Evolutionary conservation across 2,329 filamentous ascomycete species (phyloP).

Genomic region (Myrmaecium sp.): DNA sequence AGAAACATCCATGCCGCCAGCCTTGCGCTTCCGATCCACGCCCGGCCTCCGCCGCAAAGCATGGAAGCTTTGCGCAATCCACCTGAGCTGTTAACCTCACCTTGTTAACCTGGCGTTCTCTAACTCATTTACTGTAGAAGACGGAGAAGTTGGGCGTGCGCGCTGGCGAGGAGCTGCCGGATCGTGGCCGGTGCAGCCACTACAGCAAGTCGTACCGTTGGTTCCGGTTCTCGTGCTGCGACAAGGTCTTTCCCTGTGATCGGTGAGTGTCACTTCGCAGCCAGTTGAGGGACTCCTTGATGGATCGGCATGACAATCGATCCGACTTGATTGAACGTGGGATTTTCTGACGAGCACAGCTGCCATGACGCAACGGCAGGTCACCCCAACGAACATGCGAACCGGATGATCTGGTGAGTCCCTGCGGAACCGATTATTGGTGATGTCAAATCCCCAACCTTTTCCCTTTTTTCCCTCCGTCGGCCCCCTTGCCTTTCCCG

Average conservation of each 20-base stretch:
- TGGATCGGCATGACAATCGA: not conserved
- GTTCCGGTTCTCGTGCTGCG: conserved; percentile 41
- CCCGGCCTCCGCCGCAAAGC: too few relatives aligned
- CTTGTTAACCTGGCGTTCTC: too few relatives aligned
- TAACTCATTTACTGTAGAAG: conserved; percentile 1
- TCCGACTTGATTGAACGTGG: not conserved
- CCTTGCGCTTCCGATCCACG: too few relatives aligned
- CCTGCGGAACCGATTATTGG: conserved; percentile 1
- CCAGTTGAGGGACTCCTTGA: not conserved
- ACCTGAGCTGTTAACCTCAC: too few relatives aligned
- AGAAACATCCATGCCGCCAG: too few relatives aligned
- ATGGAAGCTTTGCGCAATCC: too few relatives aligned
- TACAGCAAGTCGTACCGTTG: conserved; percentile 39
- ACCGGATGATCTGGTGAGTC: conserved; percentile 57
- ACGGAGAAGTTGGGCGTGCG: conserved; percentile 36
- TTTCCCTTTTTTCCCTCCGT: not conserved
- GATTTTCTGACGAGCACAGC: conserved; percentile 16
- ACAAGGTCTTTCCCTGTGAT: conserved; percentile 40
- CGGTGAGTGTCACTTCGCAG: conserved; percentile 21
- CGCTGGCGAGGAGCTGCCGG: conserved; percentile 36
- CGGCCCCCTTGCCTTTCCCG: too few relatives aligned
- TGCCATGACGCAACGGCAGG: conserved; percentile 59
- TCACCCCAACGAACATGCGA: conserved; percentile 66
- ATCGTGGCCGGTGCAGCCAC: conserved; percentile 35
- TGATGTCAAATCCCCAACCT: too few relatives aligned